These are phyloP conservation scores for Lyophyllum semitale DNA, from an alignment of 768 basidiomycete species.

Conservation along the genomic window DNA sequence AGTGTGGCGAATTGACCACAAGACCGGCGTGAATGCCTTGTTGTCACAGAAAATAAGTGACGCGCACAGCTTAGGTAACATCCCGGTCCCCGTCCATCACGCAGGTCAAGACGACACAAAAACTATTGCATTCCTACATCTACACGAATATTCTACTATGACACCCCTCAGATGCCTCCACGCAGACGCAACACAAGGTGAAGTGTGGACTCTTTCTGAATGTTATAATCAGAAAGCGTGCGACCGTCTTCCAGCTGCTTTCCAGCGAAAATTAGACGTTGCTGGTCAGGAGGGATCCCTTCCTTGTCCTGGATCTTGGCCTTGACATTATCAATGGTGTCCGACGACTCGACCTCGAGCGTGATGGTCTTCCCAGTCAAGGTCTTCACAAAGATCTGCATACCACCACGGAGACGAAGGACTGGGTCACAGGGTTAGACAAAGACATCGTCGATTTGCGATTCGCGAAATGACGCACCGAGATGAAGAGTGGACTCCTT, in stretches of 20 bases:
- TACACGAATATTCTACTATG: background rate
- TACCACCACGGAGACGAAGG: constrained; percentile 35
- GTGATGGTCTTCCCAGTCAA: constrained; percentile 23
- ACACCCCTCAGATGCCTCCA: constrained; percentile 24
- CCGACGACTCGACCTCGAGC: constrained; percentile 22
- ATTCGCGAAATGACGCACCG: constrained; percentile 10
- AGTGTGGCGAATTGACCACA: constrained; percentile 4
- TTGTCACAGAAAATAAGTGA: constrained; percentile 17
- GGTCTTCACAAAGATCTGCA: constrained; percentile 27
- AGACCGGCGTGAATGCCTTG: constrained; percentile 5
- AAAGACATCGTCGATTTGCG: constrained; percentile 4
- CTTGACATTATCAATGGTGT: constrained; percentile 23
- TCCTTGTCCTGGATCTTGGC: constrained; percentile 24
- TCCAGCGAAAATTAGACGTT: constrained; percentile 21
- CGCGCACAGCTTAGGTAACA: constrained; percentile 26
- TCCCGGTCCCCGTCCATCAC: constrained; percentile 12
- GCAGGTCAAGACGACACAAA: constrained; percentile 1
- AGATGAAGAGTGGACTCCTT: constrained; percentile 70
- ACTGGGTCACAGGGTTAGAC: constrained; percentile 13
- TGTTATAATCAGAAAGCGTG: constrained; percentile 23
- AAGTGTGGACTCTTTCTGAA: constrained; percentile 23
- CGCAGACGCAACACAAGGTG: constrained; percentile 34
- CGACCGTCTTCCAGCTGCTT: constrained; percentile 24
- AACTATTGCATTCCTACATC: background rate
- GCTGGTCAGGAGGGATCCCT: constrained; percentile 22